phyloP scores from a whole-genome alignment of 2,329 filamentous ascomycete species.

The Scopulariopsis brevicaulis region DNA sequence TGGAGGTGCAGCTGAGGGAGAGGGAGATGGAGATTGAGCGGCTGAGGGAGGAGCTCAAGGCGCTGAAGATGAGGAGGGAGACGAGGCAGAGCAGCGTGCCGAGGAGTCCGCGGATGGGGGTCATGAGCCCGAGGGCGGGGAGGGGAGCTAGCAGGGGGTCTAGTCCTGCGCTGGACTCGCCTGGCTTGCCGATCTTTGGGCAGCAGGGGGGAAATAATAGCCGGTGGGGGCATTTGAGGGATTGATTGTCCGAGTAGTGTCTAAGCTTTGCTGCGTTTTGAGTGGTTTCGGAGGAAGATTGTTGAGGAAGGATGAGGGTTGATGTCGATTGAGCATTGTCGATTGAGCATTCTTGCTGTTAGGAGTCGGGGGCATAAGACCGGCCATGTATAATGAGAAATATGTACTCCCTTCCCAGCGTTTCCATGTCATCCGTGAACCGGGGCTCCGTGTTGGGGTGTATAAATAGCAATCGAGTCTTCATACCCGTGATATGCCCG shows the following conservation, averaged over 20 bases:
- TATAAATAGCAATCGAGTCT: too few species aligned
- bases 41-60: constrained; percentile 34
- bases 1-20: constrained; percentile 31
- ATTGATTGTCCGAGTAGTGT: constrained; percentile 11
- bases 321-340: too few species aligned
- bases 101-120: constrained; percentile 40
- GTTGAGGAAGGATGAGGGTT: not conserved
- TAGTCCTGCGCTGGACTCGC: constrained; percentile 17
- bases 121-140: constrained; percentile 38
- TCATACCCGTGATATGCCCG: too few species aligned
- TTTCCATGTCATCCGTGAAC: too few species aligned
- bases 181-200: constrained; percentile 23
- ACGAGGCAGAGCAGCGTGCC: constrained; percentile 45
- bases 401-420: too few species aligned
- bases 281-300: not conserved
- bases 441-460: too few species aligned
- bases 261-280: not conserved
- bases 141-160: constrained; percentile 37
- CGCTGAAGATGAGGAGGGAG: constrained; percentile 38
- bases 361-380: too few species aligned
- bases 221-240: constrained; percentile 32
- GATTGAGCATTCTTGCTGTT: too few species aligned
- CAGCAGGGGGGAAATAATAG: constrained; percentile 22
- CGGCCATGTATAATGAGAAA: too few species aligned
- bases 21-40: constrained; percentile 38